These are phyloP conservation scores for Arthrobotrys entomopaga DNA, from an alignment of 2,329 filamentous ascomycete genomes.

Conservation along the genomic window DNA sequence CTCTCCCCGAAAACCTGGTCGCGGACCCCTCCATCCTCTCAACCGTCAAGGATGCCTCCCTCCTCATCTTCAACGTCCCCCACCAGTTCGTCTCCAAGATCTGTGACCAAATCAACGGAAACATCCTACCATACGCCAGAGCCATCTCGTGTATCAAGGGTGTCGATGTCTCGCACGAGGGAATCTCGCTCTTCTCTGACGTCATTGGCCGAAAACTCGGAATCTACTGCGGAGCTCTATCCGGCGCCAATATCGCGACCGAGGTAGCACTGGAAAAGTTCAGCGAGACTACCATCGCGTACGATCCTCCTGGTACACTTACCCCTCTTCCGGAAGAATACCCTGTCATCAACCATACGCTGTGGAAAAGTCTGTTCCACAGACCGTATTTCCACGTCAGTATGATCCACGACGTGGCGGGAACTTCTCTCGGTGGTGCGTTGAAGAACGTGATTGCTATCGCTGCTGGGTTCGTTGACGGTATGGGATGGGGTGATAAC, in stretches of 20 bases:
- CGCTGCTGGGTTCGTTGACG: constrained; percentile 93
- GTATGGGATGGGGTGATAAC: constrained; percentile 96
- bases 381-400: constrained; percentile 97
- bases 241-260: constrained; percentile 93
- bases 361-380: constrained; percentile 88
- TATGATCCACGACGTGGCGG: constrained; percentile 93
- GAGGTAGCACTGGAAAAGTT: constrained; percentile 97
- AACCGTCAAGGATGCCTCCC: constrained; percentile 82
- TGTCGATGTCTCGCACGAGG: constrained; percentile 87
- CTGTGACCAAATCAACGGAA: constrained; percentile 83
- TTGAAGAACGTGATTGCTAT: constrained; percentile 97
- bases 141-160: constrained; percentile 99
- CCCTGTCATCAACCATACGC: constrained; percentile 83
- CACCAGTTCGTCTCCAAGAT: constrained; percentile 94
- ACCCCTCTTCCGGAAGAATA: constrained; percentile 82
- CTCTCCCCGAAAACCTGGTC: constrained; percentile 81
- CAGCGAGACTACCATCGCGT: constrained; percentile 96
- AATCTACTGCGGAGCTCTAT: constrained; percentile 96
- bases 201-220: constrained; percentile 89
- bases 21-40: constrained; percentile 84
- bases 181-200: constrained; percentile 90
- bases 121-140: constrained; percentile 89
- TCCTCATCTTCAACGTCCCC: constrained; percentile 94
- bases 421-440: constrained; percentile 91
- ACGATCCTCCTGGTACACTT: constrained; percentile 86